Evolutionary conservation across 306 rosid species (phyloP), one percentile per base, ranked within the genome.

Genomic region (Cercis canadensis): DNA sequence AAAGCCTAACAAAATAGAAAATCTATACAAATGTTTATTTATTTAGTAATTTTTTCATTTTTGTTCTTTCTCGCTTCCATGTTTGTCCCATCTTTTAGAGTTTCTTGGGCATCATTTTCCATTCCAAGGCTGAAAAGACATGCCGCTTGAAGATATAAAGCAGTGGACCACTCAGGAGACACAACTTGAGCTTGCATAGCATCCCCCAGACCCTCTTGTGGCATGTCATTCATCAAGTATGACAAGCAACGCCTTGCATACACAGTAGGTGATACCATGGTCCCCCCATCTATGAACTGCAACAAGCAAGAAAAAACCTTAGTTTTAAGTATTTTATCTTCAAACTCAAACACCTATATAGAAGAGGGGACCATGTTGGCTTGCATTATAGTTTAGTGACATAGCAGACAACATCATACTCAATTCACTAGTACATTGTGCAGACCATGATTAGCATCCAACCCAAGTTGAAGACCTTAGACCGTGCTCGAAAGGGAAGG

Each of bases 141-240:
- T 14, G 70, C 80, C 40, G 77, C 78, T 70, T 85, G 89, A 44
- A 85, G 86, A 76, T 81, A 81, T 31, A 79, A 81, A 34, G 89
- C 89, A 58, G 82, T 64, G 53, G 81, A 80, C 86, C 87, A 85
- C 37, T 81, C 62, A 8, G 86, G 89, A 52, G 89, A 85, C 33
- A 85, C 12, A 17, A 81, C 66, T 69, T 85, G 89, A 29, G 86
- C 82, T 69, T 85, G 84, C 86, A 85, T 85, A 14, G 89, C 89
- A 61, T 85, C 86, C 1, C 71, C 67, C 39, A 81, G 73, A 29
- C 84, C 84, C 43, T 85, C 86, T 45, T 75, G 86, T 18, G 82
- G 70, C 84, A 75, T 81, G 67, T 75, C 78, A 15, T 46, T 68
- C 40, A 81, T 72, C 45, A 81, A 85, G 57, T 75, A 75, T 61